phyloP scores from a whole-genome alignment of 2,329 filamentous ascomycete genomes.

The Colletotrichum navitas region DNA sequence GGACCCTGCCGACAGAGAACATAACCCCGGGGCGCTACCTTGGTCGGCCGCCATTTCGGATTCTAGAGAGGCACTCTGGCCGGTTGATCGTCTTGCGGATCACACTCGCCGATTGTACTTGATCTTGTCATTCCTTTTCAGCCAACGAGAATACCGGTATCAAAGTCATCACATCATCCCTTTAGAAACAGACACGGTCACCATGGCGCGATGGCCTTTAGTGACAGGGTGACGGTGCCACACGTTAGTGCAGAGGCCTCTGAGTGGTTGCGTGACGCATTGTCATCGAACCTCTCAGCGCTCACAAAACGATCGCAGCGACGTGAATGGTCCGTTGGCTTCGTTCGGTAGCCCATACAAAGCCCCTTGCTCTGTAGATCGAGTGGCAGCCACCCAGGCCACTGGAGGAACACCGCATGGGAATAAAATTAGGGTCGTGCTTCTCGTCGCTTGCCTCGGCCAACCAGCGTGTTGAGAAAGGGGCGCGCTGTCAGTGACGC shows the following conservation, averaged over 20 bases:
- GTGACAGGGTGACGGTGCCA: neutral
- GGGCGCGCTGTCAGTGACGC: neutral
- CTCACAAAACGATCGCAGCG: conserved; percentile 8
- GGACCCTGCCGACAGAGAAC: neutral
- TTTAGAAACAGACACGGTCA: neutral
- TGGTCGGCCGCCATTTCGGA: conserved; percentile 8
- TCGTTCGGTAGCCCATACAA: conserved; percentile 17
- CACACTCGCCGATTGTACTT: neutral
- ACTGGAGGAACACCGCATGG: conserved; percentile 5
- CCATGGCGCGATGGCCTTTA: conserved; percentile 2
- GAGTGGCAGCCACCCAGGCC: conserved; percentile 18
- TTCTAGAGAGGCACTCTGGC: conserved; percentile 1
- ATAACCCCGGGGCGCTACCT: neutral
- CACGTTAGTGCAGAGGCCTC: conserved; percentile 7
- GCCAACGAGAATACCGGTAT: conserved; percentile 13
- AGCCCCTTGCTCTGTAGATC: conserved; percentile 31
- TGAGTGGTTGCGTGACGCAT: conserved; percentile 21
- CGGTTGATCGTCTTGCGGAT: neutral
- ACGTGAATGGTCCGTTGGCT: conserved; percentile 28
- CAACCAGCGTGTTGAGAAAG: conserved; percentile 17
- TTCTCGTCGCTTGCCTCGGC: conserved; percentile 22
- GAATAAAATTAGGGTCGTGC: conserved; percentile 7
- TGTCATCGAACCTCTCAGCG: conserved; percentile 35
- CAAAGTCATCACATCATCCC: neutral
- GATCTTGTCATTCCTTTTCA: conserved; percentile 8